phyloP scores from a whole-genome alignment of 176 grass and related monocot species.

The Guadua angustifolia region DNA sequence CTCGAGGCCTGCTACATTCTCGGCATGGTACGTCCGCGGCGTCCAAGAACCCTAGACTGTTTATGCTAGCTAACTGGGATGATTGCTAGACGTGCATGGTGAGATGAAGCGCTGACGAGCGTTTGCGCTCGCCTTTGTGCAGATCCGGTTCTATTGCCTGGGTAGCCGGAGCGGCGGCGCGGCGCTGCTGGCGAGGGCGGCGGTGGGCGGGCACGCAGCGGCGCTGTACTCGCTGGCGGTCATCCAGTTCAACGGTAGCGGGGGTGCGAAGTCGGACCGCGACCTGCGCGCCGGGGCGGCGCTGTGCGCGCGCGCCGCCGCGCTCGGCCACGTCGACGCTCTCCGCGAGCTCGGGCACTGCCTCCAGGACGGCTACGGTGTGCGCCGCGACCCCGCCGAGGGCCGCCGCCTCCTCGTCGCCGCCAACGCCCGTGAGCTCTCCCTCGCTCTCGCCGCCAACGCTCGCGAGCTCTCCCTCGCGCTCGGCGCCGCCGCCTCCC shows the following conservation, averaged over 20 bases:
- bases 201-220: constrained; percentile 69
- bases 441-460: constrained; percentile 59
- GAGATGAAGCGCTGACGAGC: background rate
- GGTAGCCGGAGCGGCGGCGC: constrained; percentile 66
- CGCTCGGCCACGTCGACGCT: constrained; percentile 77
- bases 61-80: background rate
- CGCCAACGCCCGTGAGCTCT: constrained; percentile 71
- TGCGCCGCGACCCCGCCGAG: constrained; percentile 57
- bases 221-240: constrained; percentile 81
- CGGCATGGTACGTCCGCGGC: constrained; percentile 64
- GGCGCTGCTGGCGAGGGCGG: constrained; percentile 67
- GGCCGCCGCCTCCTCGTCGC: constrained; percentile 67
- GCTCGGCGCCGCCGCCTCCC: constrained; percentile 10
- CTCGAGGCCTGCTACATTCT: constrained; percentile 83
- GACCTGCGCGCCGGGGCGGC: constrained; percentile 68
- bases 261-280: constrained; percentile 70
- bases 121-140: background rate
- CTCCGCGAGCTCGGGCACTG: constrained; percentile 91
- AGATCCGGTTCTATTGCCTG: constrained; percentile 84
- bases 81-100: background rate
- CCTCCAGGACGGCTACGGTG: constrained; percentile 87
- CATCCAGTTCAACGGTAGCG: constrained; percentile 88
- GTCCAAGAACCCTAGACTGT: background rate
- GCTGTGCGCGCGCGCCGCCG: constrained; percentile 74
- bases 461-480: constrained; percentile 62